Evolutionary conservation across 2,329 filamentous ascomycete genomes (phyloP).

Genomic region (Fusarium oligoseptatum): DNA sequence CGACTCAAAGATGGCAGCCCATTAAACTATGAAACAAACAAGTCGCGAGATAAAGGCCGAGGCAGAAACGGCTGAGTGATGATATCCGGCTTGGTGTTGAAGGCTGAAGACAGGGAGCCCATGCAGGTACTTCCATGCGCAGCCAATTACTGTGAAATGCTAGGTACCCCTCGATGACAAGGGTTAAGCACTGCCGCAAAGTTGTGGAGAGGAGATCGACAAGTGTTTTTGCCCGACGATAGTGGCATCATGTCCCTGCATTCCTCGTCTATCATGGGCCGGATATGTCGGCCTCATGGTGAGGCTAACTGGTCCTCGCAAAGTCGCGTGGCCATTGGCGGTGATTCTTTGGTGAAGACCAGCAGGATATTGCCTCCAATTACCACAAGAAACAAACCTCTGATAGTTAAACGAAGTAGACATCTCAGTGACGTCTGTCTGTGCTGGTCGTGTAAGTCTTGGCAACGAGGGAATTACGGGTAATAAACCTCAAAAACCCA

Average conservation of each 20-base stretch:
- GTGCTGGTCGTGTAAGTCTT: too few relatives aligned
- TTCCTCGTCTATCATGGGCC: background rate
- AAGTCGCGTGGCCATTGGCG: background rate
- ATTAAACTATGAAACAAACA: background rate
- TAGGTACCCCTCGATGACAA: background rate
- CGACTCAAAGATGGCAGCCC: background rate
- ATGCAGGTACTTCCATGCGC: conserved; percentile 2
- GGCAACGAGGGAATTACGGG: conserved; percentile 19
- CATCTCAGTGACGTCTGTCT: background rate
- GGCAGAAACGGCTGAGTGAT: conserved; percentile 10
- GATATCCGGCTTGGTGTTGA: background rate
- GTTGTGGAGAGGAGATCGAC: conserved; percentile 8
- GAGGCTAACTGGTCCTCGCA: too few relatives aligned
- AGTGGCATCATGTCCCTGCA: background rate
- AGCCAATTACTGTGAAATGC: accelerated
- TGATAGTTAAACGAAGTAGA: background rate
- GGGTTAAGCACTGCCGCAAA: conserved; percentile 5
- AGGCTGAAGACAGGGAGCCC: background rate
- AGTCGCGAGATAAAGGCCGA: conserved; percentile 2
- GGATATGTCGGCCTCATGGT: background rate
- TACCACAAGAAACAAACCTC: background rate
- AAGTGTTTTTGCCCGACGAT: conserved; percentile 3
- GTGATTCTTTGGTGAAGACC: background rate
- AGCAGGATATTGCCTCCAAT: background rate
- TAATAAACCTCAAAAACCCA: conserved; percentile 1